phyloP scores from a whole-genome alignment of 805 yeast genomes.

The Naumovozyma baii region DNA sequence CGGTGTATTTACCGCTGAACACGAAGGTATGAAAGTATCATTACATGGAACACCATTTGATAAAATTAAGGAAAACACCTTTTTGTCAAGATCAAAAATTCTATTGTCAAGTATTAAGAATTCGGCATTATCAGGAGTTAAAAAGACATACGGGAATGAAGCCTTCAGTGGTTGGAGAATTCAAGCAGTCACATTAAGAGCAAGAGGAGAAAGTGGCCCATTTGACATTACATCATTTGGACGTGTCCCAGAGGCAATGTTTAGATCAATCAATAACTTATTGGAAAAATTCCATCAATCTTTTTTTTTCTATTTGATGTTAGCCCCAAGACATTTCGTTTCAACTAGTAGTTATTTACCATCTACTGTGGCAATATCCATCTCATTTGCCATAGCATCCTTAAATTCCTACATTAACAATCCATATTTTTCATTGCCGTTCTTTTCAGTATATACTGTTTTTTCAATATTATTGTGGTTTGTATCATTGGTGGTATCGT shows the following conservation, averaged over 20 bases:
- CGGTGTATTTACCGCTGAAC: constrained; percentile 61
- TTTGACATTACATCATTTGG: constrained; percentile 91
- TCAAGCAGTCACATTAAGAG: constrained; percentile 76
- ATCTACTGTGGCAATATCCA: constrained; percentile 63
- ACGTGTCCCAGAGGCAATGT: constrained; percentile 74
- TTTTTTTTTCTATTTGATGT: constrained; percentile 79
- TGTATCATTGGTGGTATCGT: constrained; percentile 25
- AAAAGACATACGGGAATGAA: constrained; percentile 62
- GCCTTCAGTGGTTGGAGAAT: constrained; percentile 95
- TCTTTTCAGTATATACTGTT: constrained; percentile 14
- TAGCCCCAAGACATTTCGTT: constrained; percentile 72
- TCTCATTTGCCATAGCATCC: constrained; percentile 61
- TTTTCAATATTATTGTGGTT: constrained; percentile 21
- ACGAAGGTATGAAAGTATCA: constrained; percentile 64
- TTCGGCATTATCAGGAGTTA: constrained; percentile 63
- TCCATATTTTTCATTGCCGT: constrained; percentile 8
- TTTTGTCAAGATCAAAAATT: constrained; percentile 46
- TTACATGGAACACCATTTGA: constrained; percentile 49
- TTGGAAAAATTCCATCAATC: constrained; percentile 96
- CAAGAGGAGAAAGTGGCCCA: constrained; percentile 47
- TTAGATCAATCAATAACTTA: constrained; percentile 83
- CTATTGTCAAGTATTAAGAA: constrained; percentile 56
- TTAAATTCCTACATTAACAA: constrained; percentile 43
- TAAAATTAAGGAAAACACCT: constrained; percentile 39
- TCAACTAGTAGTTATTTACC: constrained; percentile 93